Conservation (phyloP, 164 flowering plant genomes). For the Saururus chinensis region DNA sequence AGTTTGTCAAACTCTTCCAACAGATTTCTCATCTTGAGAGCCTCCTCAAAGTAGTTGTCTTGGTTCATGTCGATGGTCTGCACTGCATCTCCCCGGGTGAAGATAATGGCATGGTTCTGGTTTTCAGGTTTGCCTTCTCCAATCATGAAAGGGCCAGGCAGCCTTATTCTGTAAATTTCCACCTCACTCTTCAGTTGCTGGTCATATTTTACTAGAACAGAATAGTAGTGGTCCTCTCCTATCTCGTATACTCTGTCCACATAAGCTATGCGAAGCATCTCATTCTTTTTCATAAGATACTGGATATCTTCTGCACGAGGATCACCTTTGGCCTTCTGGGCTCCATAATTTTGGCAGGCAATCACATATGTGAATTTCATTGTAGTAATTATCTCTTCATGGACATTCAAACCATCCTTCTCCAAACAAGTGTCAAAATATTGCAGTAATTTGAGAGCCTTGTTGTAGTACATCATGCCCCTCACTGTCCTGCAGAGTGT, state of each 20-base stretch:
- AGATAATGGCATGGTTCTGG: constrained; percentile 91
- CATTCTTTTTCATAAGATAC: constrained; percentile 66
- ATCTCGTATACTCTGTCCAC: constrained; percentile 72
- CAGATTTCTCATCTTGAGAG: constrained; percentile 88
- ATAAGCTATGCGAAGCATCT: constrained; percentile 91
- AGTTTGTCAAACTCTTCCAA: constrained; percentile 55
- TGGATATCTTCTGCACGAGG: constrained; percentile 71
- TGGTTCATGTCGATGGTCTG: constrained; percentile 99
- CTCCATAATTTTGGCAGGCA: constrained; percentile 82
- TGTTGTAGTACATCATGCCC: constrained; percentile 96
- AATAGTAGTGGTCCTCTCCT: constrained; percentile 55
- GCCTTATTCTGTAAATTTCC: constrained; percentile 68
- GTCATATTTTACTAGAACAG: constrained; percentile 89
- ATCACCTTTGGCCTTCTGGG: constrained; percentile 59
- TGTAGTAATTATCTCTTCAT: constrained; percentile 56
- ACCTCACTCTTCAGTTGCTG: constrained; percentile 61
- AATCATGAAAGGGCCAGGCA: constrained; percentile 88
- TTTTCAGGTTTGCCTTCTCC: constrained; percentile 98
- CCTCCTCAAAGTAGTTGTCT: constrained; percentile 91
- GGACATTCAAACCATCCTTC: constrained; percentile 65
- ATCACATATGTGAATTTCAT: constrained; percentile 91
- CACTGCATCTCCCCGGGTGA: constrained; percentile 90
- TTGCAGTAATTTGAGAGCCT: constrained; percentile 79
- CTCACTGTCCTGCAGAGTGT: constrained; percentile 89
- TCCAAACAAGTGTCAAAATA: constrained; percentile 65